These are phyloP conservation scores for Sclerotinia glacialis DNA, from an alignment of 2,329 filamentous ascomycete genomes.

Conservation along the genomic window DNA sequence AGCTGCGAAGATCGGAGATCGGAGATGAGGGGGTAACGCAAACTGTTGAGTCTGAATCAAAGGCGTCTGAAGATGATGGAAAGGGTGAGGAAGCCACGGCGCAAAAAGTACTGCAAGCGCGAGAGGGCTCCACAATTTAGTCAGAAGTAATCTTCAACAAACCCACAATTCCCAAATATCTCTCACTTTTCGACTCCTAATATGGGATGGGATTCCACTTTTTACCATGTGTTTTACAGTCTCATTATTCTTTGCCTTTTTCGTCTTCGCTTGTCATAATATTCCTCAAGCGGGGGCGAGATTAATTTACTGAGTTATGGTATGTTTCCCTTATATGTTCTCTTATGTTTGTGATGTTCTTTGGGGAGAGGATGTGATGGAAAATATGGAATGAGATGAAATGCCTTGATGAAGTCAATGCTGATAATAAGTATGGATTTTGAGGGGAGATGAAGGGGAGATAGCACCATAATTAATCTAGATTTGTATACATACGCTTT, in stretches of 20 bases:
- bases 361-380: too few species aligned
- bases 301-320: too few species aligned
- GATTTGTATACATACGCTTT: too few species aligned
- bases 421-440: too few species aligned
- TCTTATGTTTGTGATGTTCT: too few species aligned
- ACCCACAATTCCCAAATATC: background rate
- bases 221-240: background rate
- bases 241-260: background rate
- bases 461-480: too few species aligned
- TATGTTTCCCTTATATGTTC: too few species aligned
- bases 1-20: too few species aligned
- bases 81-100: background rate
- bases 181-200: background rate
- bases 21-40: background rate
- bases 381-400: too few species aligned
- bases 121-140: background rate
- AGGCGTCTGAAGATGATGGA: background rate
- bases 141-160: background rate
- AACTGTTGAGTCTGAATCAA: background rate
- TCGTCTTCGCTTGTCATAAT: background rate
- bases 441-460: too few species aligned
- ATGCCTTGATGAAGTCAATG: too few species aligned
- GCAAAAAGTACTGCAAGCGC: background rate
- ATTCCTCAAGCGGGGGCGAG: too few species aligned
- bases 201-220: background rate